Evolutionary conservation across 192 early-diverging fungal genomes (phyloP).

Genomic region (Backusella liffmaniae): DNA sequence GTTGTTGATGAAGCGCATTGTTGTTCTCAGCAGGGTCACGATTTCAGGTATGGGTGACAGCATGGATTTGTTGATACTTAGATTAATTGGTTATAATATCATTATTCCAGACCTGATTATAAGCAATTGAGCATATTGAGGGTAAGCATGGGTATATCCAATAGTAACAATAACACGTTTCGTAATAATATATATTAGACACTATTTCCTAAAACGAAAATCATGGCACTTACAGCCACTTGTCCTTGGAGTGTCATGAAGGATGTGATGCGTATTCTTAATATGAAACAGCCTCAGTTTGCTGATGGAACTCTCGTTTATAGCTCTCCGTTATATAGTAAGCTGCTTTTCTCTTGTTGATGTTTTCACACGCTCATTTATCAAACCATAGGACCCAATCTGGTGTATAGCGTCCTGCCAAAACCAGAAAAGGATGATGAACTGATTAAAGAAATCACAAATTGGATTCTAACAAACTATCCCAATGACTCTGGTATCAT

Average conservation of each 20-base stretch:
- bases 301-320: neutral
- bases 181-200: constrained; percentile 8
- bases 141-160: neutral
- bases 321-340: constrained; percentile 18
- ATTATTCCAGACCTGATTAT: constrained; percentile 28
- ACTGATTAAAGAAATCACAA: constrained; percentile 46
- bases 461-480: constrained; percentile 58
- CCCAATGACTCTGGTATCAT: constrained; percentile 58
- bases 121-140: constrained; percentile 30
- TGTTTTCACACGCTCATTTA: neutral
- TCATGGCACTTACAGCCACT: constrained; percentile 84
- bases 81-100: neutral
- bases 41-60: constrained; percentile 67
- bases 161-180: neutral
- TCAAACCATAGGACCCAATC: constrained; percentile 42
- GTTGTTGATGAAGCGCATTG: constrained; percentile 98
- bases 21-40: constrained; percentile 93
- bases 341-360: neutral
- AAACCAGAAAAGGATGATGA: constrained; percentile 41
- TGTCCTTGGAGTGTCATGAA: constrained; percentile 54
- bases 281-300: constrained; percentile 35
- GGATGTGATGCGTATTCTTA: constrained; percentile 52
- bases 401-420: constrained; percentile 58
- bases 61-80: neutral
- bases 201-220: constrained; percentile 57